A percentile compares a stretch with the other conserved stretches of the same genome.
These are phyloP conservation scores for Candida lessepsii DNA, from an alignment of 805 yeast genomes.

Conservation along the genomic window DNA sequence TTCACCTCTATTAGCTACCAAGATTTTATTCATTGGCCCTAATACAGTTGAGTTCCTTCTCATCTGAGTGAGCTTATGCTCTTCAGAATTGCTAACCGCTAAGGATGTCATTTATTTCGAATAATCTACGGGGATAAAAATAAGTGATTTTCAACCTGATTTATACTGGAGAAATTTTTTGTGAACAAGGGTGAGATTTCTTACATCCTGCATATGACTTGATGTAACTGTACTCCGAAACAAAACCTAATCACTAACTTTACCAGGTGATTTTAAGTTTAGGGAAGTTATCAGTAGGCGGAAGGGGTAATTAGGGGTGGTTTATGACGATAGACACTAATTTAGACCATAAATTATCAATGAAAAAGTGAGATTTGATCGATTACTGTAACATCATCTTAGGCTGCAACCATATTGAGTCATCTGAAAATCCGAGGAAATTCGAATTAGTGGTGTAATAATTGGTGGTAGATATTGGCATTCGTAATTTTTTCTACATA, in stretches of 20 bases:
- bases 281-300: neutral
- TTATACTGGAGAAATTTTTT: constrained; percentile 1
- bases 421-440: constrained; percentile 5
- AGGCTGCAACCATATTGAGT: constrained; percentile 2
- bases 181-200: constrained; percentile 5
- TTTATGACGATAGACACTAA: no score
- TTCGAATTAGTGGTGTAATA: neutral
- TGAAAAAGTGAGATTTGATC: no score
- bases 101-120: constrained; percentile 12
- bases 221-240: constrained; percentile 1
- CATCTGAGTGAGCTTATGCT: constrained; percentile 35
- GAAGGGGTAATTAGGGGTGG: neutral
- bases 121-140: neutral
- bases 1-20: constrained; percentile 85
- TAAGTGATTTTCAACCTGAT: neutral
- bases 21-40: constrained; percentile 55
- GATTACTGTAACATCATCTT: no score
- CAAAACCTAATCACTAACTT: neutral
- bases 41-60: constrained; percentile 42
- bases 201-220: neutral
- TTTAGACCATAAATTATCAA: no score
- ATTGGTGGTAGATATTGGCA: constrained; percentile 4
- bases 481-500: constrained; percentile 1
- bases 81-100: constrained; percentile 11
- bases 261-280: neutral